These are phyloP conservation scores for Flagelloscypha sp. DNA, from an alignment of 768 basidiomycete species.

Conservation along the genomic window DNA sequence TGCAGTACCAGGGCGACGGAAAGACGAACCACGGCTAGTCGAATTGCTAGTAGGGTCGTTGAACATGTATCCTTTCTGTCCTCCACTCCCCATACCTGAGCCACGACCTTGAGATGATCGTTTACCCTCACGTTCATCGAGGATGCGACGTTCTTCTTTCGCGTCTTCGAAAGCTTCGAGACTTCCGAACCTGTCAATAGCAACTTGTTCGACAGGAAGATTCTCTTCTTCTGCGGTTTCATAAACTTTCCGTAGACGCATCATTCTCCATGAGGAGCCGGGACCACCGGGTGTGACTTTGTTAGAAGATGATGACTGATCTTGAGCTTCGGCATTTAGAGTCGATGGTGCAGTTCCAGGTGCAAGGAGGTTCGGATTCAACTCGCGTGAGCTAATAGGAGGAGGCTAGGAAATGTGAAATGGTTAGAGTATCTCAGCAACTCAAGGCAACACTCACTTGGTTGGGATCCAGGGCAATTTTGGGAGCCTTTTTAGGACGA, in stretches of 20 bases:
- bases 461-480: conserved; percentile 58
- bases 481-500: conserved; percentile 53
- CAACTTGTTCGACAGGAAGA: conserved; percentile 64
- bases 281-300: conserved; percentile 76
- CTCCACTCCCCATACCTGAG: conserved; percentile 29
- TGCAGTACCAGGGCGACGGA: conserved; percentile 70
- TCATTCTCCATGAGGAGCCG: conserved; percentile 97
- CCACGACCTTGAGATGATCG: conserved; percentile 30
- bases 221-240: conserved; percentile 87
- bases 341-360: conserved; percentile 27
- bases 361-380: conserved; percentile 50
- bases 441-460: conserved; percentile 38
- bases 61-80: conserved; percentile 60
- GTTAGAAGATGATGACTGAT: conserved; percentile 30
- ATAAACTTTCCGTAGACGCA: conserved; percentile 83
- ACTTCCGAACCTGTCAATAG: conserved; percentile 80
- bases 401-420: conserved; percentile 32
- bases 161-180: conserved; percentile 85
- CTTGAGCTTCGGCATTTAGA: too few relatives aligned
- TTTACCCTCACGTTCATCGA: conserved; percentile 73
- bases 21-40: conserved; percentile 79
- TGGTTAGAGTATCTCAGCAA: neutral
- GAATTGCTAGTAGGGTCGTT: conserved; percentile 53
- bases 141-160: conserved; percentile 71
- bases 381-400: conserved; percentile 51